Evolutionary conservation across 2,329 filamentous ascomycete genomes (phyloP).

Genomic region (Colletotrichum sp.): DNA sequence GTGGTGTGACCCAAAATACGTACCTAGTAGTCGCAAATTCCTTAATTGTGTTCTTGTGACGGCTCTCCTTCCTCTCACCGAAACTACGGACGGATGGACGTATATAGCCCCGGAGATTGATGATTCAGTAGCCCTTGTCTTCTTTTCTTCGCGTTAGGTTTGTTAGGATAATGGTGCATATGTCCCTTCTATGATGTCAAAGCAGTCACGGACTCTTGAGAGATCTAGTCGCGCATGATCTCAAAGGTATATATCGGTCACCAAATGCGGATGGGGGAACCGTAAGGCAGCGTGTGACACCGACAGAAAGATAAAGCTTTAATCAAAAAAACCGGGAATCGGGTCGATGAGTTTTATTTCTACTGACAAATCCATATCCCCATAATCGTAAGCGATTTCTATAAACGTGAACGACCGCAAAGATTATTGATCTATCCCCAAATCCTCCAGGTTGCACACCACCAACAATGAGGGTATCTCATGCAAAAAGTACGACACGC

Average conservation of each 20-base stretch:
- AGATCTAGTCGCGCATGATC: neutral
- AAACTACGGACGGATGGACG: neutral
- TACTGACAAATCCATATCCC: neutral
- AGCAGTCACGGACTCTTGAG: neutral
- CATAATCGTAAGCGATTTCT: neutral
- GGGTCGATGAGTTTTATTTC: neutral
- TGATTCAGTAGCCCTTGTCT: neutral
- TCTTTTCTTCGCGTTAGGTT: neutral
- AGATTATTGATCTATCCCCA: neutral
- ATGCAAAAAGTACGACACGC: neutral
- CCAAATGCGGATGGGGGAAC: neutral
- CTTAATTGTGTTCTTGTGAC: no score
- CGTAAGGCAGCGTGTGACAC: fast-evolving
- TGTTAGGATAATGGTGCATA: neutral
- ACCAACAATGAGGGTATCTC: neutral
- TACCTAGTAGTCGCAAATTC: no score
- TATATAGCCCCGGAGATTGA: neutral
- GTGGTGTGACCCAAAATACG: no score
- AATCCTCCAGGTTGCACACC: neutral
- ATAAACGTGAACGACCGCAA: neutral
- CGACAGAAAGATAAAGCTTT: neutral
- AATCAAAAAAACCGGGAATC: neutral
- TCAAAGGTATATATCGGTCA: neutral
- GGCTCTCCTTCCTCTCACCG: neutral
- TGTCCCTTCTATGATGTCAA: neutral